Base-by-base conservation (phyloP, 441 rosid genomes). In the Erysimum pusillum region DNA sequence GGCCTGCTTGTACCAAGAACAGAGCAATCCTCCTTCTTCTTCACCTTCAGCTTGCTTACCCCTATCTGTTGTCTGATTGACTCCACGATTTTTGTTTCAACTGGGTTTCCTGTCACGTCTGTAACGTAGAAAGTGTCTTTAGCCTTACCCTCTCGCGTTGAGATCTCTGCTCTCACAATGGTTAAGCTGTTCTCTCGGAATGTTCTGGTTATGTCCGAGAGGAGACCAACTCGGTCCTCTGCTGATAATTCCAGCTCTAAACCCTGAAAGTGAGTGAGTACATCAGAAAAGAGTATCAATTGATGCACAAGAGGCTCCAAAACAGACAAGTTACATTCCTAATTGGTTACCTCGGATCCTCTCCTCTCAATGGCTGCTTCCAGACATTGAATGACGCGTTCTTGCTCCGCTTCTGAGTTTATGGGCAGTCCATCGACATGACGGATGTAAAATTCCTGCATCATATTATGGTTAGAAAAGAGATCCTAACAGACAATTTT, bases 351-450 rank as follows among this genome's bases (percentile, higher is more conserved):
- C 94, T 92, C 94, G 4, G 81, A 89, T 38, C 87, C 90, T 63
- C 99, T 83, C 83, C 99, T 89, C 80, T 91, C 87, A 63, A 95
- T 92, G 71, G 98, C 99, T 49, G 98, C 99, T 87, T 88, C 91
- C 32, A 95, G 94, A 85, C 99, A 95, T 73, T 90, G 92, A 25
- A 76, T 77, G 10, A 95, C 90, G 42, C 99, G 93, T 15, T 90
- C 94, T 81, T 94, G 85, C 81, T 94, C 98, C 5, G 97, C 97
- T 73, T 92, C 97, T 2, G 96, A 92, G 81, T 92, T 88, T 67
- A 94, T 76, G 18, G 96, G 98, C 58, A 86, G 85, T 41, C 99
- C 99, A 83, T 94, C 98, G 2, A 91, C 89, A 71, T 95, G 99
- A 45, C 99, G 90, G 58, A 95, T 89, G 76, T 90, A 95, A 82